A percentile compares a stretch with the other conserved stretches of the same genome.
Conservation (phyloP, 441 rosid species). For the Bruguiera hainesii region DNA sequence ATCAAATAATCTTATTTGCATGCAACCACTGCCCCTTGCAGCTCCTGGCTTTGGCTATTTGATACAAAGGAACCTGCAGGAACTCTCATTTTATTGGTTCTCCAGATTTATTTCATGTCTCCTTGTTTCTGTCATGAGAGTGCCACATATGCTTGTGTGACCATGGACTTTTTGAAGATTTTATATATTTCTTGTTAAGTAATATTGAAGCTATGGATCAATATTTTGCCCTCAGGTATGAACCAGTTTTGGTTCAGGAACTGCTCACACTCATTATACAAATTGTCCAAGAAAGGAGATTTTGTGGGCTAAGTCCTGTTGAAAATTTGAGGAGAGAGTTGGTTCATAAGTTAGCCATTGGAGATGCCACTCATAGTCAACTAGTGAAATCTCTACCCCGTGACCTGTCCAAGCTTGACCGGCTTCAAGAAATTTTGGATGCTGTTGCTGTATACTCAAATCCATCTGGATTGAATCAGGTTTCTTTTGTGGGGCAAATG, state of each 20-base stretch:
- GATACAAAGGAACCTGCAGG: background rate
- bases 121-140: background rate
- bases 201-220: constrained; percentile 22
- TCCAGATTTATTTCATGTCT: background rate
- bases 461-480: constrained; percentile 97
- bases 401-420: constrained; percentile 76
- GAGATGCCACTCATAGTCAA: constrained; percentile 95
- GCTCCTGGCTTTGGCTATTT: no score
- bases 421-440: constrained; percentile 79
- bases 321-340: constrained; percentile 91
- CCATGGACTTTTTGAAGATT: constrained; percentile 7
- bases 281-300: constrained; percentile 90
- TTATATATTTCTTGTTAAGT: constrained; percentile 12
- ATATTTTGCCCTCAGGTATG: constrained; percentile 56
- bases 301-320: constrained; percentile 69
- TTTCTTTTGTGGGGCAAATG: constrained; percentile 30
- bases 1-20: no score
- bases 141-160: background rate
- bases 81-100: background rate
- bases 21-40: no score
- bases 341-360: constrained; percentile 76
- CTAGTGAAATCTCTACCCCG: constrained; percentile 81
- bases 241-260: constrained; percentile 79
- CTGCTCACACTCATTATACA: constrained; percentile 90
- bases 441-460: constrained; percentile 64